These are phyloP conservation scores for Ophiocordyceps camponoti-floridani DNA, from an alignment of 2,329 filamentous ascomycete species.

Conservation along the genomic window DNA sequence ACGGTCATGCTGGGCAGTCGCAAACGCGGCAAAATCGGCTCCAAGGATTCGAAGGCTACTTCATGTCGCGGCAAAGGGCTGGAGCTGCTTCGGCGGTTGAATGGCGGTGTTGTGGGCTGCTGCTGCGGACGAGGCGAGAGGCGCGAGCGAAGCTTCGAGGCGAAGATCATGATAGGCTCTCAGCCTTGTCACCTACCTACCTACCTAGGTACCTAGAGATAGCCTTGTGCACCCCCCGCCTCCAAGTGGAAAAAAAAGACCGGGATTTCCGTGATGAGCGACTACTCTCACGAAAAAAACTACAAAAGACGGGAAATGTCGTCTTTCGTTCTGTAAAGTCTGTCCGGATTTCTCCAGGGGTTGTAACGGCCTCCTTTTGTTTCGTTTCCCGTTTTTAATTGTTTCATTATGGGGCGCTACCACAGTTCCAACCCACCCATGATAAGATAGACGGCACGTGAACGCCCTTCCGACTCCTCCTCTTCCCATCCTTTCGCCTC, in stretches of 20 bases:
- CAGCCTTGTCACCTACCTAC: conserved; percentile 1
- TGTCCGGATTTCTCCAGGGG: too few relatives aligned
- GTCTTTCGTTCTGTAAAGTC: too few relatives aligned
- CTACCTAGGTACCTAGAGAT: not conserved
- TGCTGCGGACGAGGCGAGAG: conserved; percentile 1
- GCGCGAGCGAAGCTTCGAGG: conserved; percentile 2
- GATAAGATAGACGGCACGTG: not conserved
- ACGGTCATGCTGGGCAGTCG: conserved; percentile 15
- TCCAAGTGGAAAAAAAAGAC: too few relatives aligned
- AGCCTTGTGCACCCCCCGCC: not conserved
- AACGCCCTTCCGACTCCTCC: not conserved
- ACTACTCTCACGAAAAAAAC: too few relatives aligned
- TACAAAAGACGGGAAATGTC: too few relatives aligned
- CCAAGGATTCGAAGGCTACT: not conserved
- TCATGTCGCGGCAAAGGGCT: not conserved
- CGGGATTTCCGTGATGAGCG: too few relatives aligned
- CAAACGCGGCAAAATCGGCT: not conserved
- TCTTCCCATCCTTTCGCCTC: not conserved
- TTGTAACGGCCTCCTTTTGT: too few relatives aligned
- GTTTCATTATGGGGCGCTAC: too few relatives aligned
- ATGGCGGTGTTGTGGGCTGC: conserved; percentile 1
- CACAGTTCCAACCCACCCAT: not conserved
- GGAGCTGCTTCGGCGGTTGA: not conserved
- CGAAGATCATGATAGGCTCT: conserved; percentile 1
- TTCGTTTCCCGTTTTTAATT: too few relatives aligned